Base-by-base conservation (phyloP, 805 yeast genomes). In the Kregervanrija fluxuum region DNA sequence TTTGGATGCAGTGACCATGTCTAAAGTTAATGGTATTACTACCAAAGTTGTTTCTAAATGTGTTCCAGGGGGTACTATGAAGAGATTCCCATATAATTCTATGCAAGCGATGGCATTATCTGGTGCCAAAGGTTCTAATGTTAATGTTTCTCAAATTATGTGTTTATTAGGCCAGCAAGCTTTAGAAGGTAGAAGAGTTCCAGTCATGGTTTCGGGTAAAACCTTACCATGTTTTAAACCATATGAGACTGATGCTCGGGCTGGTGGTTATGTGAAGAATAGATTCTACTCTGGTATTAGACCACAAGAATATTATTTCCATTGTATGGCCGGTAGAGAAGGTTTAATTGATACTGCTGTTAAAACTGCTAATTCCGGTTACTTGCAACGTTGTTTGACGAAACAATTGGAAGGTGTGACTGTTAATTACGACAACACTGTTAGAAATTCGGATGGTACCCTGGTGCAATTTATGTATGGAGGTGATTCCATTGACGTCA, bases 321-420 rank as follows among this genome's bases (percentile, higher is more conserved):
- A 93, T 65, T 97, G 98, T 43, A 93, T 93, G 96, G 98, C 99
- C 61, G 99, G 99, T 73, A 88, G 99, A 77, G 99, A 93, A 72
- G 99, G 99, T 75, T 75, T 93, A 63, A 95, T 93, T 64, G 99
- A 93, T 76, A 93, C 99, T 44, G 99, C 99, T 12, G 99, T 93
- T 40, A 93, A 93, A 67, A 93, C 99, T 36, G 98, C 99, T 2
- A 98, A 91, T 69, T 90, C 98, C 48, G 99, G 99, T 62, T 93
- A 93, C 69, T 75, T 93, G 66, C 99, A 93, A 71, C 82, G 99
- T 71, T 95, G 99, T 78, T 77, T 93, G 68, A 93, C 96, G 48
- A 93, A 93, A 68, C 99, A 93, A 70, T 74, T 93, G 52, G 99
- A 93, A 67, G 99, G 99, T 72, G 95, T 93, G 30, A 95, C 86